Percentiles rank a stretch among this genome's conserved stretches.
phyloP scores from a whole-genome alignment of 768 basidiomycete genomes.

The Chlorophyllum brunneum region DNA sequence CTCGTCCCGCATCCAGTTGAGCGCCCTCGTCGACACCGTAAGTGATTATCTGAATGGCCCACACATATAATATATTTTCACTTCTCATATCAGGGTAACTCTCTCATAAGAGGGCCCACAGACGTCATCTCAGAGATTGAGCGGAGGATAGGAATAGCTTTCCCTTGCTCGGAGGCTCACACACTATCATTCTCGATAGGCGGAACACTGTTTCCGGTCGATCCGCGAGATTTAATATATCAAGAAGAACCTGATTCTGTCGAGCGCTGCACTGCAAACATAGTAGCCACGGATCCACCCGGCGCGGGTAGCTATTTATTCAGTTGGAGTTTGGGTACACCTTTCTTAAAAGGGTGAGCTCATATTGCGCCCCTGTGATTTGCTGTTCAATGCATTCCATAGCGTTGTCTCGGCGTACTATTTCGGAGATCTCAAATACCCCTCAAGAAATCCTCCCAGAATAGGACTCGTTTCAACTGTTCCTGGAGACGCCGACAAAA shows the following conservation, averaged over 20 bases:
- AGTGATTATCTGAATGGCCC: conserved; percentile 14
- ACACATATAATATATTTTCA: neutral
- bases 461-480: conserved; percentile 74
- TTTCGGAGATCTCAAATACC: conserved; percentile 68
- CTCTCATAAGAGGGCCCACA: conserved; percentile 68
- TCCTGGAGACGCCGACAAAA: conserved; percentile 45
- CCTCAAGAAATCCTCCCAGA: conserved; percentile 62
- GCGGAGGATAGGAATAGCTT: conserved; percentile 35
- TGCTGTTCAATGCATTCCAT: neutral
- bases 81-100: conserved; percentile 53
- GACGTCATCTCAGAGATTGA: conserved; percentile 57
- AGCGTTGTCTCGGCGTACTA: conserved; percentile 68
- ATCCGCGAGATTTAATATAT: conserved; percentile 66
- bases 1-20: conserved; percentile 44
- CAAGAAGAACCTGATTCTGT: conserved; percentile 36
- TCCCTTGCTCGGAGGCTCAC: conserved; percentile 59
- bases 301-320: conserved; percentile 55
- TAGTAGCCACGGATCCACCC: conserved; percentile 65
- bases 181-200: conserved; percentile 65
- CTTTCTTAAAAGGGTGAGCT: conserved; percentile 70
- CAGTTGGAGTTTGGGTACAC: conserved; percentile 75
- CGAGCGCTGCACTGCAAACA: conserved; percentile 45
- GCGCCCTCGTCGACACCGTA: conserved; percentile 73
- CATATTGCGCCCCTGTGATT: neutral
- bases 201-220: conserved; percentile 66